Percentiles rank a stretch among this genome's conserved stretches.
Evolutionary conservation across 2,329 filamentous ascomycete species (phyloP).

Genomic region (Colletotrichum graminicola): DNA sequence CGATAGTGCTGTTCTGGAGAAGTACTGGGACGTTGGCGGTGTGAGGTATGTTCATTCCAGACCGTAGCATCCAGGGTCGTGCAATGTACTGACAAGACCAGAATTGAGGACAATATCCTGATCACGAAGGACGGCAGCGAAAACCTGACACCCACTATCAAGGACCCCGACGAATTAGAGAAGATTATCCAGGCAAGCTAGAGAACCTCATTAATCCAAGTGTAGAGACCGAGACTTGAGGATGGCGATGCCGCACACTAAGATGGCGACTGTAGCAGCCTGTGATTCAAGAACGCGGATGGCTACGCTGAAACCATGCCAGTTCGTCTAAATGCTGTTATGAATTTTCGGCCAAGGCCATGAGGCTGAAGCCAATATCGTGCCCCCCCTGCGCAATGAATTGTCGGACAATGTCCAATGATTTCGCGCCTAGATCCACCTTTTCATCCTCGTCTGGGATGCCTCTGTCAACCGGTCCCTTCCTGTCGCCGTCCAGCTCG

Average conservation of each 20-base stretch:
- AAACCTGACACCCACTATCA: conserved; percentile 79
- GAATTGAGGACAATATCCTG: conserved; percentile 78
- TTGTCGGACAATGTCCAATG: conserved; percentile 63
- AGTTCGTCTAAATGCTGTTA: not conserved
- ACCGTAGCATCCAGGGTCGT: not conserved
- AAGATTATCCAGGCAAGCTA: conserved; percentile 52
- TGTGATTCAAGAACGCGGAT: no score
- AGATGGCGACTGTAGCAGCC: not conserved
- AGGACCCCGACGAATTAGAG: conserved; percentile 74
- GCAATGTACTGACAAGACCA: conserved; percentile 45
- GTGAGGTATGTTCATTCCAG: conserved; percentile 64
- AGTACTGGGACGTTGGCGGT: conserved; percentile 86
- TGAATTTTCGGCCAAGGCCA: conserved; percentile 46
- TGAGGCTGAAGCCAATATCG: conserved; percentile 49
- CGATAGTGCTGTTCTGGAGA: conserved; percentile 76
- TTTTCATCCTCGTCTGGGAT: conserved; percentile 55
- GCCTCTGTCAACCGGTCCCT: conserved; percentile 71
- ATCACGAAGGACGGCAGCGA: conserved; percentile 77
- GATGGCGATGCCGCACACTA: not conserved
- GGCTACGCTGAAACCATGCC: not conserved
- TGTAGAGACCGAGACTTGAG: not conserved
- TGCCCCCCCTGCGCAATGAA: conserved; percentile 48
- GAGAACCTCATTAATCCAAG: not conserved
- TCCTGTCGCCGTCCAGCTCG: conserved; percentile 77
- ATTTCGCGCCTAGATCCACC: conserved; percentile 66